Base-by-base conservation (phyloP, 768 basidiomycete genomes). In the Tylopilus cervinicoccineus region DNA sequence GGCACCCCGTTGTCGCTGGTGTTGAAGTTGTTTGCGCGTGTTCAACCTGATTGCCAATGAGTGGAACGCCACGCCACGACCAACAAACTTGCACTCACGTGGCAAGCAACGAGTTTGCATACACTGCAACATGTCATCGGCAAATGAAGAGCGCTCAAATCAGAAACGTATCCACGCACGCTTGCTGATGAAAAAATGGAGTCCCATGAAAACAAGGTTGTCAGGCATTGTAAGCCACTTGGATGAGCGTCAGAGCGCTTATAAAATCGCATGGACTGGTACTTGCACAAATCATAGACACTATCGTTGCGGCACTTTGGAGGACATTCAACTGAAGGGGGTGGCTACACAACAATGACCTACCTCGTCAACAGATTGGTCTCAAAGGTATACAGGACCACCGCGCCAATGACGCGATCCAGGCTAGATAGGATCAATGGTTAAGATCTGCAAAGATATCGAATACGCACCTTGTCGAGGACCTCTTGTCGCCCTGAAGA, bases 171-270 rank as follows among this genome's bases (percentile, higher is more conserved):
- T 51, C 13, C 14, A 56, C 72, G 42, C 46, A 77, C 76, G 56
- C 63, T 80, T 80, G 55, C 72, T 70, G 46, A 80, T 79, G 20
- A 78, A 67, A 50, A 79, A 76, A 55, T 79, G 76, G 5, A 80
- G 53, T 2, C 72, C 78, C 74, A 77, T 70, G 54, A 79, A 80
- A 10, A 79, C 62, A 5, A 79, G 68, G 49, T 79, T 77, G 13
- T 59, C 50, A 6, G 74, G 71, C 66, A 77, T 72, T 8, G 62
- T 51, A 13, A 79, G 52, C 78, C 78, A 79, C 78, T 66, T 48
- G 5, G 22, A 11, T 4, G 9, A 43, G 0, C 4, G 23, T 52
- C 44, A 47, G 38, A 26, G 43, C 10, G 14, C 12, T 14, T 11
- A 33, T 1, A 41, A 17, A 12, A 22, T 13, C 4, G 12, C n/a